A percentile compares a stretch with the other conserved stretches of the same genome.
These are phyloP conservation scores for Nicotiana obtusifolia DNA, from an alignment of 257 asterid species.

Conservation along the genomic window DNA sequence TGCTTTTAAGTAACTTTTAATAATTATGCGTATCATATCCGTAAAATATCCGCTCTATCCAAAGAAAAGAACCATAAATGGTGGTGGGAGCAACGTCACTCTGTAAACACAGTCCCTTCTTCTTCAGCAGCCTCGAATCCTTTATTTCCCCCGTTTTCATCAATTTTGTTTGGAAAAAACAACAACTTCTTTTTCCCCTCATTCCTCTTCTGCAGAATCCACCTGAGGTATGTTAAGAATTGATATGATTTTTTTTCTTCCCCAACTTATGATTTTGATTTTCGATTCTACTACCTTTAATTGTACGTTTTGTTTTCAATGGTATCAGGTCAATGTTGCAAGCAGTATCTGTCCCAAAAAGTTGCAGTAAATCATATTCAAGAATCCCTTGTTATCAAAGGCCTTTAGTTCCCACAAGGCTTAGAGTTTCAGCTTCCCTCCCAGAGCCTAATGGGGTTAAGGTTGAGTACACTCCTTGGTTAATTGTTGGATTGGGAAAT, in stretches of 20 bases:
- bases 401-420: slow-evolving; percentile 30
- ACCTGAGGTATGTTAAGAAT: background rate
- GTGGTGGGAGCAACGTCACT: background rate
- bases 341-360: slow-evolving; percentile 42
- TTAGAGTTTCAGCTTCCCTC: slow-evolving; percentile 55
- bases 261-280: background rate
- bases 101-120: background rate
- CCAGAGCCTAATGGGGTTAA: slow-evolving; percentile 46
- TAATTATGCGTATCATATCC: background rate
- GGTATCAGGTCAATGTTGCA: slow-evolving; percentile 44
- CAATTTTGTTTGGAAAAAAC: background rate
- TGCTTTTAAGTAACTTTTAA: too few species aligned
- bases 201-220: background rate
- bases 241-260: background rate
- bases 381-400: slow-evolving; percentile 34
- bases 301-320: background rate
- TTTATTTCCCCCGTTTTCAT: background rate
- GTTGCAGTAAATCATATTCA: slow-evolving; percentile 35
- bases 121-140: background rate
- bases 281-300: background rate
- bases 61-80: background rate
- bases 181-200: background rate
- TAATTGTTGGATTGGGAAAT: slow-evolving; percentile 96
- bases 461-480: slow-evolving; percentile 91
- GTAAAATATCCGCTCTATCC: background rate